These are phyloP conservation scores for Metarhizium rileyi DNA, from an alignment of 2,329 filamentous ascomycete genomes.

Conservation along the genomic window DNA sequence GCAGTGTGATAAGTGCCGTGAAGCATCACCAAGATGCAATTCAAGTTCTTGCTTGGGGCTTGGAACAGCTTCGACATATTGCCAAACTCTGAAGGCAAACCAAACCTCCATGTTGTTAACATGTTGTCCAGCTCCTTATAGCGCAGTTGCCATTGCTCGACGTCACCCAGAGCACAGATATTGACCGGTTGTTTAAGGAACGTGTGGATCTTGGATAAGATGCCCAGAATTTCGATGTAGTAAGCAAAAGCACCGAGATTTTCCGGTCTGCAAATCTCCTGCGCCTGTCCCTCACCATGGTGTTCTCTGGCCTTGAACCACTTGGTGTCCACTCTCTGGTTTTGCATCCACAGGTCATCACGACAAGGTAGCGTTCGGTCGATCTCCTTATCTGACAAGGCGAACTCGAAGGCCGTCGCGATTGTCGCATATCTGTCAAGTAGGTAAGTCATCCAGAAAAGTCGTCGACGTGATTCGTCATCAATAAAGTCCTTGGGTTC, in stretches of 20 bases:
- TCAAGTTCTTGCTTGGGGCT: slow-evolving; percentile 57
- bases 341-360: slow-evolving; percentile 77
- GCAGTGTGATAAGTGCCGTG: slow-evolving; percentile 86
- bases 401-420: slow-evolving; percentile 86
- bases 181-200: slow-evolving; percentile 86
- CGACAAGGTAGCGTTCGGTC: slow-evolving; percentile 79
- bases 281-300: slow-evolving; percentile 40
- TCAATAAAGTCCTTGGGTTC: slow-evolving; percentile 81
- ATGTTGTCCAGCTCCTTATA: slow-evolving; percentile 78
- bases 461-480: slow-evolving; percentile 71
- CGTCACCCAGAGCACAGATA: slow-evolving; percentile 73
- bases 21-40: slow-evolving; percentile 82
- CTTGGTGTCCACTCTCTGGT: slow-evolving; percentile 72
- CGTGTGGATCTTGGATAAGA: slow-evolving; percentile 77
- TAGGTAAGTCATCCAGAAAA: slow-evolving; percentile 94
- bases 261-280: slow-evolving; percentile 59
- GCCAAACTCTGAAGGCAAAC: slow-evolving; percentile 71
- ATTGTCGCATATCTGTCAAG: slow-evolving; percentile 86
- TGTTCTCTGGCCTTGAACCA: slow-evolving; percentile 58
- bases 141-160: slow-evolving; percentile 80
- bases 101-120: slow-evolving; percentile 74
- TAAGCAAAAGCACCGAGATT: slow-evolving; percentile 83
- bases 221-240: slow-evolving; percentile 82
- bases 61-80: slow-evolving; percentile 75
- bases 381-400: slow-evolving; percentile 80